phyloP scores from a whole-genome alignment of 2,329 filamentous ascomycete species.

The Neonectria sp. region DNA sequence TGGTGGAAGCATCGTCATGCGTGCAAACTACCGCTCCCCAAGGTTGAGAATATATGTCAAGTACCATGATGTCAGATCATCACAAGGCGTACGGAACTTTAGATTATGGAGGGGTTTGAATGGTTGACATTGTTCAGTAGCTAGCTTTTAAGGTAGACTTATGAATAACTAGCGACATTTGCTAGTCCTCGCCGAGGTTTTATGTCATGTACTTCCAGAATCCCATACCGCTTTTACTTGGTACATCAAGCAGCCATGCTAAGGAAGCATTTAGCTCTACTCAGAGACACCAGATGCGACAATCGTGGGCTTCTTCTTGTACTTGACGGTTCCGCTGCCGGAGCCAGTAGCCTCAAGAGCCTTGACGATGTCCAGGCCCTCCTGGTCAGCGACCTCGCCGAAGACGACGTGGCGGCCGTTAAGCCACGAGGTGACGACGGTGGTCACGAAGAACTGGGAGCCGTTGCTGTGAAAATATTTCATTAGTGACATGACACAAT shows the following conservation, averaged over 20 bases:
- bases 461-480: slow-evolving; percentile 82
- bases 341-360: slow-evolving; percentile 74
- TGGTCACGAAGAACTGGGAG: slow-evolving; percentile 98
- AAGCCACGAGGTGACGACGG: slow-evolving; percentile 89
- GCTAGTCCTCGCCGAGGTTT: slow-evolving; percentile 40
- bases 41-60: background rate
- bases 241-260: slow-evolving; percentile 20
- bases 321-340: slow-evolving; percentile 68
- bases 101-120: slow-evolving; percentile 31
- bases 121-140: slow-evolving; percentile 40
- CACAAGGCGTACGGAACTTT: background rate
- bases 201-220: slow-evolving; percentile 37
- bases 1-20: background rate
- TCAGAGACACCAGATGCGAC: slow-evolving; percentile 62
- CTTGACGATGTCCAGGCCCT: slow-evolving; percentile 69
- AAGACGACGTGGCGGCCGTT: slow-evolving; percentile 89
- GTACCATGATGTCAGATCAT: background rate
- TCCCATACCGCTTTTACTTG: slow-evolving; percentile 28
- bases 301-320: slow-evolving; percentile 72
- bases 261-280: slow-evolving; percentile 54
- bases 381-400: slow-evolving; percentile 75
- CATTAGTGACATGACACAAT: slow-evolving; percentile 26
- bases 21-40: background rate
- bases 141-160: slow-evolving; percentile 36
- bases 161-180: slow-evolving; percentile 34